Base-by-base conservation (phyloP, 306 rosid genomes). In the Sindora glabra region DNA sequence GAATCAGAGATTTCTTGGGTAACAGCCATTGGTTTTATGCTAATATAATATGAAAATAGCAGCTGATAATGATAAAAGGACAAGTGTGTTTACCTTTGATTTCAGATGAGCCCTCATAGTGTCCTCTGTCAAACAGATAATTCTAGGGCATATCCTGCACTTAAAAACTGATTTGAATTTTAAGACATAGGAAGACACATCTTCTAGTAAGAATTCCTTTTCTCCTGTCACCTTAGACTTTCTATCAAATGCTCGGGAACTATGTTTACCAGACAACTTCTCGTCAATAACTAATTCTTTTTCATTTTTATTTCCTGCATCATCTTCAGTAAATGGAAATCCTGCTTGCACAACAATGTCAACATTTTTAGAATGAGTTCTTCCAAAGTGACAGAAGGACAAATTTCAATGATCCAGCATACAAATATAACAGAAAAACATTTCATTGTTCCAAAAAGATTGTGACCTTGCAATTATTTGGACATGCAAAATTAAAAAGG, bases 101-200 rank as follows among this genome's bases (percentile, higher is more conserved):
- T 79, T 72, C 13, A 91, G 76, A 79, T 91, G 97, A 71, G 83
- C 78, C 74, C 69, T 81, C 80, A 91, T 59, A 51, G 81, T 77
- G 64, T 81, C 82, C 81, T 87, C 97, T 39, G 81, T 79, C 77
- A 91, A 77, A 68, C 96, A 91, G 62, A 87, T 77, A 73, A 87
- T 62, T 72, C 83, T 76, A 64, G 97, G 97, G 72, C 97, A 91
- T 50, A 91, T 46, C 88, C 77, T 85, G 77, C 97, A 91, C 81
- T 87, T 91, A 42, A 87, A 87, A 59, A 80, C 85, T 30, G 97
- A 85, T 74, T 87, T 91, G 76, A 80, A 59, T 74, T 83, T 73
- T 40, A 87, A 65, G 52, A 91, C 44, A 40, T 65, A 67, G 36
- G 61, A 76, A 26, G 84, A 75, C 24, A 59, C 25, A 65, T 77